Percentiles rank a stretch among this genome's conserved stretches.
phyloP scores from a whole-genome alignment of 2,329 filamentous ascomycete species.

The Colletotrichum phormii region DNA sequence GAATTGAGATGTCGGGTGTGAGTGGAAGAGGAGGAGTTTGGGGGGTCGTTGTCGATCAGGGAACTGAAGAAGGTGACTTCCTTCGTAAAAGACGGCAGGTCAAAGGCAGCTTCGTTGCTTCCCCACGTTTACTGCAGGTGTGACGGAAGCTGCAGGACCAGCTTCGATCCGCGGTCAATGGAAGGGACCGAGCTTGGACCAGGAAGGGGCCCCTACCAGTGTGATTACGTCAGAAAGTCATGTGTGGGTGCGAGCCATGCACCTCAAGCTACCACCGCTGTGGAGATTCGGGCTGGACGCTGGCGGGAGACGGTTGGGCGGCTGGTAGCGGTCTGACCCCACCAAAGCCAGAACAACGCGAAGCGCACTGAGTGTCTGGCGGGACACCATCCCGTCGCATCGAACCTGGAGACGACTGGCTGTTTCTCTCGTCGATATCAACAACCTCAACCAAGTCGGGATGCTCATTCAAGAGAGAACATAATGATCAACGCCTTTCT shows the following conservation, averaged over 20 bases:
- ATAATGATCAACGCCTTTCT: constrained; percentile 98
- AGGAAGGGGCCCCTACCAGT: rapidly evolving
- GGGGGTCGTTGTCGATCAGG: neutral
- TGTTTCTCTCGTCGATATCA: neutral
- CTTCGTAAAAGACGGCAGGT: neutral
- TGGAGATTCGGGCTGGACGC: neutral
- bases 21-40: neutral
- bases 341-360: constrained; percentile 5
- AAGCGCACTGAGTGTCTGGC: neutral
- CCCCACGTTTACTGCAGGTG: constrained; percentile 35
- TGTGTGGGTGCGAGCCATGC: constrained; percentile 22
- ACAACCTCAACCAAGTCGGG: neutral
- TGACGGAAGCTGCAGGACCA: constrained; percentile 5
- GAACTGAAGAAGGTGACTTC: neutral
- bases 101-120: constrained; percentile 29
- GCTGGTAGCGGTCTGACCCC: constrained; percentile 15
- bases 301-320: neutral
- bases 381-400: neutral
- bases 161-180: neutral
- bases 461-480: constrained; percentile 40
- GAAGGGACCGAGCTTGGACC: constrained; percentile 19
- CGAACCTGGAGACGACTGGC: neutral
- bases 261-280: constrained; percentile 11
- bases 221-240: constrained; percentile 36
- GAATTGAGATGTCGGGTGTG: neutral